Base-by-base conservation (phyloP, 2,329 filamentous ascomycete genomes). In the Fusarium buharicum region DNA sequence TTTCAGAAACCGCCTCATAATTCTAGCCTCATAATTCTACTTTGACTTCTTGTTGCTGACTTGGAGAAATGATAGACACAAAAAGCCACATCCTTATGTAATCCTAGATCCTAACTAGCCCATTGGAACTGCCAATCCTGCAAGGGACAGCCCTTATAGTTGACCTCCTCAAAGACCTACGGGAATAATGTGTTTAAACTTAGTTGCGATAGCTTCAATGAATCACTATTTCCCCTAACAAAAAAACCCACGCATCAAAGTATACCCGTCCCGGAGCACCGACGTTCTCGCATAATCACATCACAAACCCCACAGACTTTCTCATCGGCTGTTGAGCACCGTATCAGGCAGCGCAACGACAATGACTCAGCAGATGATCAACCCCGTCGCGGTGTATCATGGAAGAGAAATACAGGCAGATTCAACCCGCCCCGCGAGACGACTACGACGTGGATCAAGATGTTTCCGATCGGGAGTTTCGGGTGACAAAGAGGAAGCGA, bases 361-460 rank as follows among this genome's bases (percentile, higher is more conserved):
- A 2, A 52, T 55, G 51, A 36, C 22, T 52, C 37, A n/a, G 17
- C 37, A 37, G 3, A 17, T 34, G 12, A 14, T n/a, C 22, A 1
- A 34, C 27, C 27, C 11, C 8, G 34, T 12, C 34, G 11, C 6
- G 34, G 10, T 16, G 10, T 4, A 37, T 8, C 8, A 54, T 52
- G 51, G 37, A 39, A 52, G 47, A 16, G 27, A 55, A 24, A 16
- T 55, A 24, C 37, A 43, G 36, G 37, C 50, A 43, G 30, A 51
- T 55, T 30, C 51, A 52, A 4, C 51, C 51, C 24, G 51, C 47
- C 3, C 51, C 37, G 4, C 14, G 37, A 52, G 47, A 55, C 6
- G 20, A 22, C n/a, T n/a, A n/a, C 5, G 51, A 51, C 20, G 24
- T 28, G 16, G 31, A 17, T 31, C 12, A 6, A 6, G 30, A 38